Percentiles rank a stretch among this genome's conserved stretches.
Evolutionary conservation across 2,329 filamentous ascomycete genomes (phyloP).

Genomic region (Gnomoniopsis smithogilvyi): DNA sequence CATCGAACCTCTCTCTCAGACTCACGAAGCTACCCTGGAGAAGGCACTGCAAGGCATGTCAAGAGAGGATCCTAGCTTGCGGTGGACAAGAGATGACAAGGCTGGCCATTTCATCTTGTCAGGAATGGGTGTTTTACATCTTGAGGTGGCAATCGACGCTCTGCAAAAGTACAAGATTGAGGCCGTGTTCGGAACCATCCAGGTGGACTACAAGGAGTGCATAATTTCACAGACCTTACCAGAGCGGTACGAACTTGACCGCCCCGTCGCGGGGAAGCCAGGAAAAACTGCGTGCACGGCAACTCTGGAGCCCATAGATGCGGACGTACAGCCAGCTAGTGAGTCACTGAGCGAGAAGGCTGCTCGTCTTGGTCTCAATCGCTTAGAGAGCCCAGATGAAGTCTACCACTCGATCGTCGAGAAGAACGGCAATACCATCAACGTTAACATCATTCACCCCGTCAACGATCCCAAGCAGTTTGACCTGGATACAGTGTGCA

Average conservation of each 20-base stretch:
- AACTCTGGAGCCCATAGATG: conserved; percentile 56
- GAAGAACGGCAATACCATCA: conserved; percentile 68
- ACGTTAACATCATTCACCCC: conserved; percentile 51
- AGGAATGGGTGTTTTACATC: conserved; percentile 93
- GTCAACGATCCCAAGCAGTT: conserved; percentile 47
- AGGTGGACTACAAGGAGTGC: conserved; percentile 92
- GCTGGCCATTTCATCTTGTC: conserved; percentile 90
- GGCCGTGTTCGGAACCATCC: conserved; percentile 83
- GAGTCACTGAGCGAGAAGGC: conserved; percentile 12
- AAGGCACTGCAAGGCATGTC: conserved; percentile 74
- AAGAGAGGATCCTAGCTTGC: conserved; percentile 87
- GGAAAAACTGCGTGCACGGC: conserved; percentile 76
- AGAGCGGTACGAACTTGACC: conserved; percentile 68
- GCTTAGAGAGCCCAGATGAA: conserved; percentile 24
- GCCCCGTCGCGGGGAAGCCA: conserved; percentile 73
- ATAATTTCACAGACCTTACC: conserved; percentile 56
- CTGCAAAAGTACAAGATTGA: conserved; percentile 84
- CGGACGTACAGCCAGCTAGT: conserved; percentile 24
- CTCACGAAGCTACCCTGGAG: conserved; percentile 72
- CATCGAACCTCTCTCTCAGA: conserved; percentile 66
- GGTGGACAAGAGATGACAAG: conserved; percentile 81
- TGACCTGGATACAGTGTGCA: conserved; percentile 47
- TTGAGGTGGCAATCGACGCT: conserved; percentile 88
- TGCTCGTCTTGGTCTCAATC: conserved; percentile 9
- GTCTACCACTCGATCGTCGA: conserved; percentile 42